A percentile compares a stretch with the other conserved stretches of the same genome.
Conservation (phyloP, 768 basidiomycete species). For the Chalciporus sphaerocephalus region DNA sequence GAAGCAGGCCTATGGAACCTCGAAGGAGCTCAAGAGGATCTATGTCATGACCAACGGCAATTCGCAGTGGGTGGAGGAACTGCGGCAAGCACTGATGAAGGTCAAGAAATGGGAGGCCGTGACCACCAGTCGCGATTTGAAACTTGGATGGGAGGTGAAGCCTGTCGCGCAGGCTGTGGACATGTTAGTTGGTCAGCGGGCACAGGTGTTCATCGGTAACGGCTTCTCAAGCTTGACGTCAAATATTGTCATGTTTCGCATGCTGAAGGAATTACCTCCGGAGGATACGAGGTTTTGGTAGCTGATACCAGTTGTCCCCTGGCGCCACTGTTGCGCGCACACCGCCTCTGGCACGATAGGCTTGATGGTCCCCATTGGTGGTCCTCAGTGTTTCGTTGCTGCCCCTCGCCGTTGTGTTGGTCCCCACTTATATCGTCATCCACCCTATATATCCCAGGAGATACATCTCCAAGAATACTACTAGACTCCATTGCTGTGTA, state of each 20-base stretch:
- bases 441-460: too few relatives aligned
- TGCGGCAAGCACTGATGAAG: slow-evolving; percentile 38
- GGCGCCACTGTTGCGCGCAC: neutral
- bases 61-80: slow-evolving; percentile 43
- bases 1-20: slow-evolving; percentile 5
- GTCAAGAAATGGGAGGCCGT: slow-evolving; percentile 46
- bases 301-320: neutral
- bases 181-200: slow-evolving; percentile 62
- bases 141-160: slow-evolving; percentile 50
- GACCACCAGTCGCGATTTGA: slow-evolving; percentile 51
- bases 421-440: neutral
- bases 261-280: slow-evolving; percentile 33
- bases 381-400: neutral
- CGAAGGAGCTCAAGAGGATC: slow-evolving; percentile 39
- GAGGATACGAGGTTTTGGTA: slow-evolving; percentile 42
- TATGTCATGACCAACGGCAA: slow-evolving; percentile 67
- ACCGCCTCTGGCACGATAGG: neutral
- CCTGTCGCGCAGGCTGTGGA: slow-evolving; percentile 58
- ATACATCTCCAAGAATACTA: too few relatives aligned
- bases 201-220: slow-evolving; percentile 66
- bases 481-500: neutral
- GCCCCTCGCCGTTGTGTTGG: neutral
- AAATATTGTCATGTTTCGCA: slow-evolving; percentile 44
- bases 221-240: slow-evolving; percentile 52
- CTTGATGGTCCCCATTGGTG: neutral